Conservation (phyloP, 345 rosid species). For the Carallia brachiata region DNA sequence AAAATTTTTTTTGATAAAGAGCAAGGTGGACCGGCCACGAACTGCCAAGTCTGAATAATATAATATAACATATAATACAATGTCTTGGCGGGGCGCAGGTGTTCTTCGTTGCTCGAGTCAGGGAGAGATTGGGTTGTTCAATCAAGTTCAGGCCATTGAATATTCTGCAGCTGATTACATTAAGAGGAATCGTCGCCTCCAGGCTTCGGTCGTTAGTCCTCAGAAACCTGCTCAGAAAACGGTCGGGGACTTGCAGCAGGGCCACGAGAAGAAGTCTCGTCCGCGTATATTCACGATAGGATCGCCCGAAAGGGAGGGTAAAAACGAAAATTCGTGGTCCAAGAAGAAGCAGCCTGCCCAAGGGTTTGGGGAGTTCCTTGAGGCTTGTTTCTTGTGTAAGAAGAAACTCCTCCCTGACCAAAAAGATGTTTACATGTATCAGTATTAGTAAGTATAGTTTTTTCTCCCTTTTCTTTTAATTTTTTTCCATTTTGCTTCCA, state of each 20-base stretch:
- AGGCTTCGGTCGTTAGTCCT: neutral
- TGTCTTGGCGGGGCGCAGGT: slow-evolving; percentile 13
- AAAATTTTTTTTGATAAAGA: no score
- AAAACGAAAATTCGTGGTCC: neutral
- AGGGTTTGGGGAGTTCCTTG: slow-evolving; percentile 30
- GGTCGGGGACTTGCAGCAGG: neutral
- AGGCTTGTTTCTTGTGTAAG: slow-evolving; percentile 31
- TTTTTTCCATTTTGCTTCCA: neutral
- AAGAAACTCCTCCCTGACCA: slow-evolving; percentile 11
- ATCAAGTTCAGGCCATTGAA: slow-evolving; percentile 9
- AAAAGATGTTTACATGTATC: slow-evolving; percentile 25
- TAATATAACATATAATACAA: neutral
- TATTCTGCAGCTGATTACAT: slow-evolving; percentile 1
- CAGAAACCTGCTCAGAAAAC: neutral
- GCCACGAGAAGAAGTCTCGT: neutral
- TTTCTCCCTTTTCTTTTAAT: neutral
- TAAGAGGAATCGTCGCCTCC: slow-evolving; percentile 6
- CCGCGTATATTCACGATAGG: slow-evolving; percentile 7
- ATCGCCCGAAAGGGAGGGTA: slow-evolving; percentile 4
- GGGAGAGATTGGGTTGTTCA: slow-evolving; percentile 22
- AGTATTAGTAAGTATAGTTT: slow-evolving; percentile 19
- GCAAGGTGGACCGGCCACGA: no score
- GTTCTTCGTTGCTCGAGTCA: slow-evolving; percentile 24
- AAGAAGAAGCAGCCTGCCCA: slow-evolving; percentile 13
- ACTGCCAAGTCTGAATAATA: no score